A percentile compares a stretch with the other conserved stretches of the same genome.
These are phyloP conservation scores for Niveomyces coronatus DNA, from an alignment of 2,329 filamentous ascomycete genomes.

Conservation along the genomic window DNA sequence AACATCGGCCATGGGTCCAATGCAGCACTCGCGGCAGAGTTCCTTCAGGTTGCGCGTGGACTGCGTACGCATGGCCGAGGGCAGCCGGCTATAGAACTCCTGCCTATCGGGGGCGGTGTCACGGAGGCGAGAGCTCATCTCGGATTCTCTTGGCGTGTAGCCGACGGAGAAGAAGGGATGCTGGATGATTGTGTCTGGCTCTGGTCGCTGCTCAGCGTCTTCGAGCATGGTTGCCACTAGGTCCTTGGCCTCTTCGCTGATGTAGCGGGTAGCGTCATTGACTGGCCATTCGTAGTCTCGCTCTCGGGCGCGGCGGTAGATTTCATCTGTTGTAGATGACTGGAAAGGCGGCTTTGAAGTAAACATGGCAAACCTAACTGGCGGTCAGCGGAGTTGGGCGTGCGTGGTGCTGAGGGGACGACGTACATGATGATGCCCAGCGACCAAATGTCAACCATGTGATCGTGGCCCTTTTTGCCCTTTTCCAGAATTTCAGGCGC, in stretches of 20 bases:
- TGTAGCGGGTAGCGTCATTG: conserved; percentile 55
- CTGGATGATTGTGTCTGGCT: conserved; percentile 67
- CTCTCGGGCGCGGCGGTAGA: conserved; percentile 61
- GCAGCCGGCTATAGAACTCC: conserved; percentile 46
- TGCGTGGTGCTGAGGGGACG: neutral
- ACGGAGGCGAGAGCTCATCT: conserved; percentile 48
- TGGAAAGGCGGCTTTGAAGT: conserved; percentile 96
- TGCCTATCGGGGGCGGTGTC: conserved; percentile 46
- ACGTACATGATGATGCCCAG: conserved; percentile 88
- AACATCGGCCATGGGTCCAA: conserved; percentile 43
- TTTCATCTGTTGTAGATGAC: conserved; percentile 78
- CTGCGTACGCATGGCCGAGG: conserved; percentile 32
- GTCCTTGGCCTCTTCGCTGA: conserved; percentile 66
- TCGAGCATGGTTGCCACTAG: conserved; percentile 67
- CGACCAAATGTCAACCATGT: conserved; percentile 98
- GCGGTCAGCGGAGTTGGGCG: conserved; percentile 1
- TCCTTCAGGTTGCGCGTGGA: conserved; percentile 44
- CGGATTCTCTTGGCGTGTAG: conserved; percentile 54
- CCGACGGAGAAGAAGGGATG: conserved; percentile 71
- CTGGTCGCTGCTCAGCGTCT: conserved; percentile 63
- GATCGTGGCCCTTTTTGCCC: conserved; percentile 87
- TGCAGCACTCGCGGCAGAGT: conserved; percentile 47
- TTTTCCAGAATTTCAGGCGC: conserved; percentile 94
- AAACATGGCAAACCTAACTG: conserved; percentile 79
- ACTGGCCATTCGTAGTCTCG: conserved; percentile 74